Percentiles rank a stretch among this genome's conserved stretches.
phyloP scores from a whole-genome alignment of 1,139 yeast genomes.

The Pichia sp. region DNA sequence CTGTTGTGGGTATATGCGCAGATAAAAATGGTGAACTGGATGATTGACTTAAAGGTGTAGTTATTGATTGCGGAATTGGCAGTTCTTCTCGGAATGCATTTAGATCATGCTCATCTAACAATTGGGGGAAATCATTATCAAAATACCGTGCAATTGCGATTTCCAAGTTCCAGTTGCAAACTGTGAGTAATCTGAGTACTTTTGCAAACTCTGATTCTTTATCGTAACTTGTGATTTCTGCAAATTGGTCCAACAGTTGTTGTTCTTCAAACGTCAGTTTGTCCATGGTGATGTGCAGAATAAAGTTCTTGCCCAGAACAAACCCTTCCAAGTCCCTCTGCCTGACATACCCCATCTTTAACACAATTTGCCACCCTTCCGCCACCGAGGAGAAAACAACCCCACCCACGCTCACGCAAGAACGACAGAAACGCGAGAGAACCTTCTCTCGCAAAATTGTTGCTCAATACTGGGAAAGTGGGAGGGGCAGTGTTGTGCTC shows the following conservation, averaged over 20 bases:
- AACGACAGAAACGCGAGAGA: background rate
- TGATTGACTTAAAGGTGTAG: too few species aligned
- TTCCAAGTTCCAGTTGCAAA: conserved; percentile 45
- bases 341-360: too few species aligned
- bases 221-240: conserved; percentile 38
- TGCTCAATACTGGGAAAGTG: background rate
- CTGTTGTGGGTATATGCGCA: background rate
- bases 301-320: background rate
- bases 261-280: conserved; percentile 25
- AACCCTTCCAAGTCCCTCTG: too few species aligned
- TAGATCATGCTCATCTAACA: conserved; percentile 16
- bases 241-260: conserved; percentile 35
- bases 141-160: conserved; percentile 45
- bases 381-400: too few species aligned
- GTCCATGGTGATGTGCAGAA: conserved; percentile 13
- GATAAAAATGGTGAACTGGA: background rate
- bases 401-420: background rate
- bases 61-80: too few species aligned
- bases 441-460: conserved; percentile 5
- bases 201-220: conserved; percentile 36
- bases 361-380: too few species aligned
- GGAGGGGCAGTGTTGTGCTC: too few species aligned
- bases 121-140: conserved; percentile 39
- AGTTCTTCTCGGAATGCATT: background rate
- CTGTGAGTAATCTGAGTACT: conserved; percentile 35